A percentile compares a stretch with the other conserved stretches of the same genome.
Evolutionary conservation across 75 land plant species (phyloP).

Genomic region (Pinus taeda): DNA sequence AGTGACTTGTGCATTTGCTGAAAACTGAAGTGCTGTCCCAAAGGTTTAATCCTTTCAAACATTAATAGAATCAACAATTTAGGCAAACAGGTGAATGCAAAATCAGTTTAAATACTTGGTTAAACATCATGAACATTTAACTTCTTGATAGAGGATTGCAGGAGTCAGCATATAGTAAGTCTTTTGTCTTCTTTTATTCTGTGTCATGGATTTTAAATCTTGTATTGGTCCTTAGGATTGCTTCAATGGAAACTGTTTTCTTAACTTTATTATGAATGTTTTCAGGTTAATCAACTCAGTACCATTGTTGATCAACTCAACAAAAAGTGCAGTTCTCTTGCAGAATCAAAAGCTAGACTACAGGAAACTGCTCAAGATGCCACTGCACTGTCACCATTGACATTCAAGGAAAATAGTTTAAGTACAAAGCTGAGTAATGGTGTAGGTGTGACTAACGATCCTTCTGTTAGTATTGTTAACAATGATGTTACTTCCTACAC

Average conservation of each 20-base stretch:
- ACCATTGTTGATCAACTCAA: background rate
- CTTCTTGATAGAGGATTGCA: no score
- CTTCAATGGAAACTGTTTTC: background rate
- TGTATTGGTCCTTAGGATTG: background rate
- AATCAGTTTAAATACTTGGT: background rate
- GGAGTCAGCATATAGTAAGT: background rate
- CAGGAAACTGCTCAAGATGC: background rate
- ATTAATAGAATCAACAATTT: background rate
- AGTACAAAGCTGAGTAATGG: background rate
- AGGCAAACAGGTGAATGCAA: background rate
- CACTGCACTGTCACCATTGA: background rate
- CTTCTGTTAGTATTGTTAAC: background rate
- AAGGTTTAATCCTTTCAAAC: background rate
- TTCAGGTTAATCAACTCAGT: constrained; percentile 5
- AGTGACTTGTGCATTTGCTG: background rate
- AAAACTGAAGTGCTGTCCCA: background rate
- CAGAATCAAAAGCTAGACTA: background rate
- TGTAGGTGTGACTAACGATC: background rate
- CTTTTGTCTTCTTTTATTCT: background rate
- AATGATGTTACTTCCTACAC: background rate
- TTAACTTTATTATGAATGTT: background rate
- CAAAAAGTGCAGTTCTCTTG: background rate
- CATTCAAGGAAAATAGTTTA: background rate
- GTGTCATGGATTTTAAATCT: background rate
- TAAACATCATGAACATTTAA: no score